Evolutionary conservation across 2,329 filamentous ascomycete species (phyloP).

Genomic region (Kalmusia sp.): DNA sequence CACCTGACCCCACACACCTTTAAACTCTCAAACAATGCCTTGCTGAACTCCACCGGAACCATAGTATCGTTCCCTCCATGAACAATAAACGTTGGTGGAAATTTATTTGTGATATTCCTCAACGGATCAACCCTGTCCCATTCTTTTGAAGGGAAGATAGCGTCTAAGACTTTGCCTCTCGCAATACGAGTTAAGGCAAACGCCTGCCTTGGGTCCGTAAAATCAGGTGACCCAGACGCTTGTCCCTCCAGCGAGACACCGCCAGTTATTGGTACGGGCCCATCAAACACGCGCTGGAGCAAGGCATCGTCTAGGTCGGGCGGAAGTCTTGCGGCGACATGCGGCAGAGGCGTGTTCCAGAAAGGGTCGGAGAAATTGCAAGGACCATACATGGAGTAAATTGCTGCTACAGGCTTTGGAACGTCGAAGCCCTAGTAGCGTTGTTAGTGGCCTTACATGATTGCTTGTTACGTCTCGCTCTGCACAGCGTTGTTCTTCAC

Average conservation of each 20-base stretch:
- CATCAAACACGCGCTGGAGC: conserved; percentile 4
- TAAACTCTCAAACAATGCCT: conserved; percentile 13
- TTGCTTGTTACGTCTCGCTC: too few species aligned
- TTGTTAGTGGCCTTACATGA: too few species aligned
- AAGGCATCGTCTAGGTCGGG: neutral
- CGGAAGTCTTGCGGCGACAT: conserved; percentile 12
- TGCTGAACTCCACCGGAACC: conserved; percentile 19
- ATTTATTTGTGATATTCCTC: conserved; percentile 9
- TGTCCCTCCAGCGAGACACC: conserved; percentile 26
- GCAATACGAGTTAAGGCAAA: conserved; percentile 22
- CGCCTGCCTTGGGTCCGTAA: conserved; percentile 11
- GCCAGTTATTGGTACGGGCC: conserved; percentile 15
- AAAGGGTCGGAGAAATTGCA: conserved; percentile 19
- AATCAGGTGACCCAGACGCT: conserved; percentile 6
- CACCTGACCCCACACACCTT: conserved; percentile 8
- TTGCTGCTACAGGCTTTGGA: conserved; percentile 11
- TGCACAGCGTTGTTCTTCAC: neutral
- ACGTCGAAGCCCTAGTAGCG: conserved; percentile 19
- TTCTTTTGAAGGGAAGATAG: conserved; percentile 11
- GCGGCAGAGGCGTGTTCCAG: conserved; percentile 15
- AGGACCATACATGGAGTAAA: conserved; percentile 23
- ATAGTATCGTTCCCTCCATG: conserved; percentile 22
- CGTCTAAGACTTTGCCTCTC: conserved; percentile 14
- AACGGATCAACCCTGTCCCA: conserved; percentile 16
- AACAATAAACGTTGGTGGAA: conserved; percentile 23